phyloP scores from a whole-genome alignment of 2,329 filamentous ascomycete genomes.

The Cercospora sp. region DNA sequence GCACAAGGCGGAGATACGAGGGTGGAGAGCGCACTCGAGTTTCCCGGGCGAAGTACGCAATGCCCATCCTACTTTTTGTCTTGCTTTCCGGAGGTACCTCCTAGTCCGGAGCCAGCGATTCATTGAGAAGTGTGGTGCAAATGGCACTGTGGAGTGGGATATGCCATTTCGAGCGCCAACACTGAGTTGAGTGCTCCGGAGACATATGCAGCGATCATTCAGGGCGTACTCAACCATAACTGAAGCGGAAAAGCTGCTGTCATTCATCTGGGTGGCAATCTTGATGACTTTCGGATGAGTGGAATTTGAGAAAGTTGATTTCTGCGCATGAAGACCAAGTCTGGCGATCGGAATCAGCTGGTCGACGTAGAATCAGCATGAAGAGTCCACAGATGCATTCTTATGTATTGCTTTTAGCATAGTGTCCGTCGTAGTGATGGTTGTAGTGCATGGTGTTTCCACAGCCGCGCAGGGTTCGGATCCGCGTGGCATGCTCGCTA shows the following conservation, averaged over 20 bases:
- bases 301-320: neutral
- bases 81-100: too few relatives aligned
- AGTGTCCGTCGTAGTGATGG: neutral
- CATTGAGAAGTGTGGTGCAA: neutral
- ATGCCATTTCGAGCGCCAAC: too few relatives aligned
- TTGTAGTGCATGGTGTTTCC: neutral
- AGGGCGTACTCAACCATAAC: too few relatives aligned
- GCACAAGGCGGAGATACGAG: too few relatives aligned
- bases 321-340: neutral
- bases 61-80: too few relatives aligned
- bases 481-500: neutral
- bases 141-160: neutral
- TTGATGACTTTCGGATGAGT: neutral
- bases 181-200: neutral
- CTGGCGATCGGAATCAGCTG: neutral
- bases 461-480: neutral
- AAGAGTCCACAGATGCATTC: neutral
- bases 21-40: too few relatives aligned
- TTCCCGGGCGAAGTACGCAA: too few relatives aligned
- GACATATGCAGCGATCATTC: neutral
- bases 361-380: neutral
- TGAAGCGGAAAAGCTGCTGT: neutral
- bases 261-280: neutral
- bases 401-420: neutral
- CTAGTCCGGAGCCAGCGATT: neutral